Conservation (phyloP, 371 early-diverging fungal species). For the Apophysomyces ossiformis region DNA sequence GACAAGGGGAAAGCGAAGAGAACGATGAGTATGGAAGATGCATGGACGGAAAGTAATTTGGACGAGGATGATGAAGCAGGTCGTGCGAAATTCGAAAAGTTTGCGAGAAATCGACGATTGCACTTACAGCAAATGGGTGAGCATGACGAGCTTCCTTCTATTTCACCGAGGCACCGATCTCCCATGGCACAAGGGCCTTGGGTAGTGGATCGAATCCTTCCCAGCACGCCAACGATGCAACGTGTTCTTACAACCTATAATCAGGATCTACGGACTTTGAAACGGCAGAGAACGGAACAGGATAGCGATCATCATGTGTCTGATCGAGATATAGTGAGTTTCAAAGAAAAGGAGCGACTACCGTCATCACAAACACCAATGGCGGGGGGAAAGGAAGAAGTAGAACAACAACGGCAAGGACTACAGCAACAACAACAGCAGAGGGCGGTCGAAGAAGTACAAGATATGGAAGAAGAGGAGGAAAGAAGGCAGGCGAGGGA, state of each 20-base stretch:
- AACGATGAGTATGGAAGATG: background rate
- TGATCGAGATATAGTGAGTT: no score
- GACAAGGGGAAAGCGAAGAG: background rate
- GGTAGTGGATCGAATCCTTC: conserved; percentile 6
- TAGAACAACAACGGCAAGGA: no score
- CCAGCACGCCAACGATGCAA: conserved; percentile 15
- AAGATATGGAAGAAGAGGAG: background rate
- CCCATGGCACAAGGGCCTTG: conserved; percentile 5
- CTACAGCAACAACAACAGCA: no score
- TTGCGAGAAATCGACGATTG: conserved; percentile 11
- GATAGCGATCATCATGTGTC: background rate
- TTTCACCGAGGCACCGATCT: conserved; percentile 7
- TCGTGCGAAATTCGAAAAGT: conserved; percentile 15
- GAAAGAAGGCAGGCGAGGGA: background rate
- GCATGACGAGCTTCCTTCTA: conserved; percentile 11
- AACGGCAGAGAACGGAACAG: background rate
- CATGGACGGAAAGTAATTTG: conserved; percentile 7
- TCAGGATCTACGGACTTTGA: conserved; percentile 9
- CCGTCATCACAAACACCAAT: no score
- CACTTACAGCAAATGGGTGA: conserved; percentile 13
- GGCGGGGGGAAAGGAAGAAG: no score
- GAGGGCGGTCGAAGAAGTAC: background rate
- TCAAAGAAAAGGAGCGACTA: no score
- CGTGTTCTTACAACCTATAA: conserved; percentile 1
- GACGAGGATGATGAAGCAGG: conserved; percentile 2